Evolutionary conservation across 1,284 basidiomycete genomes (phyloP).

Genomic region (Rhodotorula sp.): DNA sequence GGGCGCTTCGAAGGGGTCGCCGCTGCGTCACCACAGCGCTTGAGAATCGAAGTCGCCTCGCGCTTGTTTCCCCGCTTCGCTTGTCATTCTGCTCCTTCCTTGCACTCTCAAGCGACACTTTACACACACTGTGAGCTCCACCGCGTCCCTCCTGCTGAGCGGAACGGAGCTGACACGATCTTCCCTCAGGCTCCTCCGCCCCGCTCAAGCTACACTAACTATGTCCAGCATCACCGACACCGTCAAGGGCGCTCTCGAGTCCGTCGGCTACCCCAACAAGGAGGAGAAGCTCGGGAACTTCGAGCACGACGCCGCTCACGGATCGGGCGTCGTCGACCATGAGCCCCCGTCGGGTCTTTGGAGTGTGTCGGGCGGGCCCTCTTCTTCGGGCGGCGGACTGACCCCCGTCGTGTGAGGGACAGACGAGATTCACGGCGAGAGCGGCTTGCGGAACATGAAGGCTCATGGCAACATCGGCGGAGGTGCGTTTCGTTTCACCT

Average conservation of each 20-base stretch:
- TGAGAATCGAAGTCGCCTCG: too few relatives aligned
- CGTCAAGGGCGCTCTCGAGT: background rate
- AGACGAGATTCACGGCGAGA: conserved; percentile 6
- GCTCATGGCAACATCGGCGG: conserved; percentile 7
- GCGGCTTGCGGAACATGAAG: conserved; percentile 8
- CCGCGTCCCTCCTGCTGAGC: too few relatives aligned
- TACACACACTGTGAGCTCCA: too few relatives aligned
- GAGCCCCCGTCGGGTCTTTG: conserved; percentile 6
- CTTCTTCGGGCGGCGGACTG: too few relatives aligned
- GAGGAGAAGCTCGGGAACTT: conserved; percentile 1
- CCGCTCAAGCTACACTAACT: background rate
- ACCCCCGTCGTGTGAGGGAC: background rate
- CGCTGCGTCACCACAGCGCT: too few relatives aligned
- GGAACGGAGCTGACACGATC: background rate
- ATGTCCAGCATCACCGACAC: conserved; percentile 12
- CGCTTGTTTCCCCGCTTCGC: too few relatives aligned
- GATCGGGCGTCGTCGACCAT: conserved; percentile 1
- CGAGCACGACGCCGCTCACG: conserved; percentile 20
- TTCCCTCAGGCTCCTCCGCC: background rate
- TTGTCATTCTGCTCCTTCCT: too few relatives aligned
- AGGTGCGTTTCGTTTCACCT: background rate
- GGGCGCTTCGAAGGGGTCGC: too few relatives aligned
- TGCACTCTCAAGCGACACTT: too few relatives aligned
- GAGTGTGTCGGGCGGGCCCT: too few relatives aligned
- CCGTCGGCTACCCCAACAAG: conserved; percentile 17